Evolutionary conservation across 2,329 filamentous ascomycete genomes (phyloP).

Genomic region (Aureobasidium subglaciale): DNA sequence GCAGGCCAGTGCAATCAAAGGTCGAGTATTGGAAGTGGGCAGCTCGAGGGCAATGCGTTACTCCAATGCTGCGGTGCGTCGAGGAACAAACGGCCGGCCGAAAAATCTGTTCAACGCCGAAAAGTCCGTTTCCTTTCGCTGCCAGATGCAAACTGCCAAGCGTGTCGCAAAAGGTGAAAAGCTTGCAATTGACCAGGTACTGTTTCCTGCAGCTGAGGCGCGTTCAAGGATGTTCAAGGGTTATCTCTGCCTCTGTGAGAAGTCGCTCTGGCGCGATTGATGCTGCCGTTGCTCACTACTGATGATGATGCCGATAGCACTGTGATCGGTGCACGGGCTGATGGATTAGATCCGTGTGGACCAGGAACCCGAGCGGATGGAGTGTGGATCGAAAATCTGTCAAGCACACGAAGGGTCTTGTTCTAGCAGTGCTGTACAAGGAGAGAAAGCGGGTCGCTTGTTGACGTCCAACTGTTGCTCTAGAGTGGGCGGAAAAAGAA

Average conservation of each 20-base stretch:
- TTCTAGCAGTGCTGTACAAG: neutral
- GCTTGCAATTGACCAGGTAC: neutral
- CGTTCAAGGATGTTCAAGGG: neutral
- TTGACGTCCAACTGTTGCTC: neutral
- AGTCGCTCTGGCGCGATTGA: slow-evolving; percentile 7
- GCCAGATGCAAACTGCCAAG: neutral
- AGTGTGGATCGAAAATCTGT: slow-evolving; percentile 12
- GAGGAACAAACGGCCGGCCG: slow-evolving; percentile 11
- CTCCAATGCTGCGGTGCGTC: slow-evolving; percentile 7
- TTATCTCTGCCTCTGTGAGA: slow-evolving; percentile 1
- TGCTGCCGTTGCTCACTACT: neutral
- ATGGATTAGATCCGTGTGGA: slow-evolving; percentile 14
- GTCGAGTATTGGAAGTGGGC: slow-evolving; percentile 7
- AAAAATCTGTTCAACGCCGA: slow-evolving; percentile 8
- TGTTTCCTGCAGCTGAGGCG: neutral
- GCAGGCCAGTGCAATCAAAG: slow-evolving; percentile 11
- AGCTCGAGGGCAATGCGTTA: slow-evolving; percentile 17
- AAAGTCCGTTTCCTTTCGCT: too few relatives aligned
- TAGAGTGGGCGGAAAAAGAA: neutral
- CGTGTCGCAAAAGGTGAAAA: slow-evolving; percentile 2
- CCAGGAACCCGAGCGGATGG: slow-evolving; percentile 7
- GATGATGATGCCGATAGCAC: neutral
- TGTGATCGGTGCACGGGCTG: slow-evolving; percentile 10
- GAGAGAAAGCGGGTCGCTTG: slow-evolving; percentile 9
- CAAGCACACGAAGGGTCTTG: slow-evolving; percentile 11